Evolutionary conservation across 83 land plant species (phyloP).

Genomic region (Thuja plicata): DNA sequence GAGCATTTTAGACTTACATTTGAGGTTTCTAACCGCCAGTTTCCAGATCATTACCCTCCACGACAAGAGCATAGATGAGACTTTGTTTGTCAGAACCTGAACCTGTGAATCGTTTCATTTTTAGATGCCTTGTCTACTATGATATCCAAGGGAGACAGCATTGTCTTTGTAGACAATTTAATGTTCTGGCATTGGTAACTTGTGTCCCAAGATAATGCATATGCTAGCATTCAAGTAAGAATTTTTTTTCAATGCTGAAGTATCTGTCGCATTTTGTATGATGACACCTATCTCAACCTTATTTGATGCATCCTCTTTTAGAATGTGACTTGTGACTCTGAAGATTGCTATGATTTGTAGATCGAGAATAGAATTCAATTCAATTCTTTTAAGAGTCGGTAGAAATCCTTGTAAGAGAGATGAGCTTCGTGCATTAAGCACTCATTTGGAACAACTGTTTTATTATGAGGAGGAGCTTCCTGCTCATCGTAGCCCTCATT

Average conservation of each 20-base stretch:
- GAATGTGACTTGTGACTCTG: not conserved
- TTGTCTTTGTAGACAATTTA: no score
- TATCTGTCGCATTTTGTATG: not conserved
- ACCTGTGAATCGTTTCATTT: no score
- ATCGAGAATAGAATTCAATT: not conserved
- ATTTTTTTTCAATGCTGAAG: not conserved
- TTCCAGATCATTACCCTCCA: no score
- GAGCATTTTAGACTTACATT: no score
- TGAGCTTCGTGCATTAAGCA: not conserved
- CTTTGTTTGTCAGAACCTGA: no score
- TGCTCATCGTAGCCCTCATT: no score
- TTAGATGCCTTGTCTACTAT: no score
- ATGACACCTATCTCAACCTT: no score
- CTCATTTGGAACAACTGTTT: not conserved
- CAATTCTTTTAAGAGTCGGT: not conserved
- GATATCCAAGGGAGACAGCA: no score
- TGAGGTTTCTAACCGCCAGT: no score
- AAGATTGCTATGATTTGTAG: not conserved
- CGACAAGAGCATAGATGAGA: no score
- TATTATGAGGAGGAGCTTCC: not conserved
- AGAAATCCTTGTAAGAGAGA: not conserved
- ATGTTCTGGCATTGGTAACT: not conserved
- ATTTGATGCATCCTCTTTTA: not conserved
- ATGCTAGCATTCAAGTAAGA: not conserved
- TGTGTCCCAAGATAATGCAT: not conserved